Evolutionary conservation across 805 yeast species (phyloP), one percentile per base, ranked within the genome.

Genomic region (Saccharomyces kudriavzevii): DNA sequence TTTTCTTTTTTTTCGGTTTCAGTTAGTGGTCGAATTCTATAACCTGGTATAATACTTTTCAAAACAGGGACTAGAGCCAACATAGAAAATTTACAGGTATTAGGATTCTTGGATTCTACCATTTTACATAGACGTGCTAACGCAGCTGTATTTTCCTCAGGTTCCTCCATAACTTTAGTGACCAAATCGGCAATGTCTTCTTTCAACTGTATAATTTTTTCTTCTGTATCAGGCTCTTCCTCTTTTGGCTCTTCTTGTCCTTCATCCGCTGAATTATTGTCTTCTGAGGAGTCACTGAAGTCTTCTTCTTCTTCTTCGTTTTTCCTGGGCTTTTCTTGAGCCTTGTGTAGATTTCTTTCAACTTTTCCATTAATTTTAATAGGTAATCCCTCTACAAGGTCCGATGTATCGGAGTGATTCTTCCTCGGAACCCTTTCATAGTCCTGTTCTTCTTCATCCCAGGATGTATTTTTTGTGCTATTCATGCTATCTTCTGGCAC

Each of bases 141-240:
- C 28, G 82, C 74, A 13, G 79, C 65, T 6, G 85, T 76, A 62
- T 91, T 80, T 63, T 89, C 96, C 68, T 94, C 98, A 5, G 98
- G 97, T 54, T 89, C 88, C 66, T 90, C 96, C 62, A 82, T 82
- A 35, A 92, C 71, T 45, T 79, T 78, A 43, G 88, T 87, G 0
- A 96, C 97, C 49, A 85, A 69, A 20, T 79, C 82, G 0, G 98
- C 96, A 45, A 94, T 80, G 52, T 87, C 88, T 70, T 90, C 97
- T 63, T 90, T 87, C 45, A 87, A 74, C 54, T 80, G 77, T 5
- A 77, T 60, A 26, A 88, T 73, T 52, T 75, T 76, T 65, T 86
- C 86, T 53, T 73, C 77, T 0, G 80, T 74, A 56, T 82, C 81
- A 25, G 70, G 70, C 50, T 76, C 77, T 30, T 70, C 76, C 40